Evolutionary conservation across 208 protist genomes (phyloP).

Genomic region (Leptomonas seymouri): DNA sequence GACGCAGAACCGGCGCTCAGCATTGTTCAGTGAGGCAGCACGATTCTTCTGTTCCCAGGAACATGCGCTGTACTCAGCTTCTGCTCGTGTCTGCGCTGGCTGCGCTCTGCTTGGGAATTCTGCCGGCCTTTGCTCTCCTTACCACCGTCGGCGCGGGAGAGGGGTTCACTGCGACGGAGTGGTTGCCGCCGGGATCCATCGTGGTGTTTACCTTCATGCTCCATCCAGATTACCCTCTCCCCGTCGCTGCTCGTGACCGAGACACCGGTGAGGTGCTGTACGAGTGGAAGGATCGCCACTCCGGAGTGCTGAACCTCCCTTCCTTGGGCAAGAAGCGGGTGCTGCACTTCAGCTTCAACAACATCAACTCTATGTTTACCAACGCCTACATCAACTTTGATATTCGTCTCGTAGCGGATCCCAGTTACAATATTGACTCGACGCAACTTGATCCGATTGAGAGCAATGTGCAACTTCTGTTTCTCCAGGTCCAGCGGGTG

Average conservation of each 20-base stretch:
- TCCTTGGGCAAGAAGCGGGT: background rate
- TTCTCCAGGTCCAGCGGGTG: slow-evolving; percentile 7
- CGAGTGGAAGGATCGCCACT: slow-evolving; percentile 3
- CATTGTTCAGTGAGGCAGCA: no score
- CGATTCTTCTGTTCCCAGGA: background rate
- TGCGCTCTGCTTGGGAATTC: background rate
- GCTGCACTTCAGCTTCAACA: slow-evolving; percentile 45
- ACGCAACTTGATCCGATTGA: slow-evolving; percentile 76
- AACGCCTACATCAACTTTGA: slow-evolving; percentile 38
- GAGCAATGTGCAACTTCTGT: slow-evolving; percentile 35
- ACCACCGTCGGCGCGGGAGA: slow-evolving; percentile 19
- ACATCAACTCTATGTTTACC: slow-evolving; percentile 41
- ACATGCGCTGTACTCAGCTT: background rate
- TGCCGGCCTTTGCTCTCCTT: slow-evolving; percentile 2
- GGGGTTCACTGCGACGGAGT: slow-evolving; percentile 39
- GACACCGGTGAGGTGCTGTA: slow-evolving; percentile 1
- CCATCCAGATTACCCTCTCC: slow-evolving; percentile 12
- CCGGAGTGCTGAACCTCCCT: slow-evolving; percentile 3
- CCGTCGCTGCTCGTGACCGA: background rate
- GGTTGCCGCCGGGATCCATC: slow-evolving; percentile 20
- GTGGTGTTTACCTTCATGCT: slow-evolving; percentile 55
- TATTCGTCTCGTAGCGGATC: slow-evolving; percentile 42
- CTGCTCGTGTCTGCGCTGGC: background rate
- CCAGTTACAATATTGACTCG: slow-evolving; percentile 16
- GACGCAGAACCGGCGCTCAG: no score